Base-by-base conservation (phyloP, 805 yeast genomes). In the Lipomyces yamadae region DNA sequence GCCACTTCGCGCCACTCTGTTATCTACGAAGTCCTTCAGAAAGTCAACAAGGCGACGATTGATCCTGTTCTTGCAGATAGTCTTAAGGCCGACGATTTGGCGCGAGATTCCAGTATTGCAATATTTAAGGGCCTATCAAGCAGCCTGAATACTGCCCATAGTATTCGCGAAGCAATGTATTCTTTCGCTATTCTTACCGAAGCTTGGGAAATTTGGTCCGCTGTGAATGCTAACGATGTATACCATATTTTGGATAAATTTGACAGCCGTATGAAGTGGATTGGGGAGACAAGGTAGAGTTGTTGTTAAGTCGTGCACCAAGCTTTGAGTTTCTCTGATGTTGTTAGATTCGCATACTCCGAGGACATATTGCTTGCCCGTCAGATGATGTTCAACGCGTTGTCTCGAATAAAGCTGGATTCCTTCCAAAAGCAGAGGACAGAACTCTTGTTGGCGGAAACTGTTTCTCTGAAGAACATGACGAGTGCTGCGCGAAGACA, bases 1-100 rank as follows among this genome's bases (percentile, higher is more conserved):
- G 74, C 83, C 0, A 24, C 33, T 1, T 62, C 71, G 6, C 58
- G 45, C 13, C 57, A 53, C 24, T 18, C 60, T 1, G 32, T 61
- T 1, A 63, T 62, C 24, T 67, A 67, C 35, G 11, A 62, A 24
- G 58, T 60, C 2, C 33, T 66, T 34, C 62, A 52, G 33, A 57
- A 34, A 32, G 29, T 61, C 5, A 53, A 30, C 30, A 42, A 42
- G 48, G 48, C 48, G 8, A 3, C 48, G 10, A 6, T 42, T 18
- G 58, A n/a, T 5, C 50, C 60, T 18, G 15, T 13, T 5, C 2
- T n/a, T 10, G 11, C 34, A 24, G 39, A 55, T 6, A 7, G 18
- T 24, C 4, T 32, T 52, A 15, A 10, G 2, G 34, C 45, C 33
- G 57, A 50, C n/a, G n/a, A 29, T 24, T 7, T 56, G n/a, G 61